Evolutionary conservation across 192 early-diverging fungal species (phyloP).

Genomic region (Coemansia sp.): DNA sequence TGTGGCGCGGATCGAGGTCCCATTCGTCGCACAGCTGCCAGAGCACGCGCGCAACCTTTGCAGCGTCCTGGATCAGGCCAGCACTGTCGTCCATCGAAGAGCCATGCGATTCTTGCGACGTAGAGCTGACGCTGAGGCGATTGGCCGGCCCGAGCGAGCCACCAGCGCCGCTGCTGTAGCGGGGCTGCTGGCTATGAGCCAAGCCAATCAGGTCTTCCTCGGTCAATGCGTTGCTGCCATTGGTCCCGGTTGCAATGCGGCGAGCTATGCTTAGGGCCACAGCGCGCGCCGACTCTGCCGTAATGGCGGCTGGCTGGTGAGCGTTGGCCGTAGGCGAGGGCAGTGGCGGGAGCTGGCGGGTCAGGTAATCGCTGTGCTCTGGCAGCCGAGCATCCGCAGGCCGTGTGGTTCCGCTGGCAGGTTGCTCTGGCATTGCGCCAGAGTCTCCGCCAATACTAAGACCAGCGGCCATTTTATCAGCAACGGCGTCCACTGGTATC

Average conservation of each 20-base stretch:
- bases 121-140: slow-evolving; percentile 20
- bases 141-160: not conserved
- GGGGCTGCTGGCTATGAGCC: not conserved
- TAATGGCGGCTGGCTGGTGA: not conserved
- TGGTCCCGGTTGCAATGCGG: slow-evolving; percentile 12
- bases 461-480: not conserved
- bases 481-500: not conserved
- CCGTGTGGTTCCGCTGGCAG: not conserved
- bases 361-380: slow-evolving; percentile 15
- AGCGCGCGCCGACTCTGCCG: slow-evolving; percentile 2
- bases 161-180: slow-evolving; percentile 8
- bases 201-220: slow-evolving; percentile 2
- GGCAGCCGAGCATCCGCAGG: not conserved
- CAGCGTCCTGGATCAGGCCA: slow-evolving; percentile 24
- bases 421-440: not conserved
- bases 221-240: not conserved
- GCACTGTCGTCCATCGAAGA: slow-evolving; percentile 20
- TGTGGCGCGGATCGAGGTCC: slow-evolving; percentile 43
- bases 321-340: not conserved
- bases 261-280: slow-evolving; percentile 11
- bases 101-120: slow-evolving; percentile 23
- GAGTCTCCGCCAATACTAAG: not conserved
- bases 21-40: slow-evolving; percentile 53
- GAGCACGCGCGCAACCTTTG: slow-evolving; percentile 33
- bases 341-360: slow-evolving; percentile 20